Evolutionary conservation across 192 early-diverging fungal species (phyloP).

Genomic region (Coemansia sp.): DNA sequence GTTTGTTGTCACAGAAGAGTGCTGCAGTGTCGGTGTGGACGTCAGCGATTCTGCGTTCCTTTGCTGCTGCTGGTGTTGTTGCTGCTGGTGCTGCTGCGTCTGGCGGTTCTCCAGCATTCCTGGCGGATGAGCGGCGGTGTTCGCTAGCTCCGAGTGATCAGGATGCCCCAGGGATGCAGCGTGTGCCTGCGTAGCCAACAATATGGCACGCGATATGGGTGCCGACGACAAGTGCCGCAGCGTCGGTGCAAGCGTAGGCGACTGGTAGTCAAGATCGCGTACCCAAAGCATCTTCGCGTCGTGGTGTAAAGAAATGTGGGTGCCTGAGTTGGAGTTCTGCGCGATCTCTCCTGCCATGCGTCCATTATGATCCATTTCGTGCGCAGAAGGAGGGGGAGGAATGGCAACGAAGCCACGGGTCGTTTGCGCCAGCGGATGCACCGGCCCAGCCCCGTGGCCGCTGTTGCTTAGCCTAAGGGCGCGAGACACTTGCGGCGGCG

Average conservation of each 20-base stretch:
- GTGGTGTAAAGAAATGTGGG: not conserved
- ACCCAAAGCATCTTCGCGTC: not conserved
- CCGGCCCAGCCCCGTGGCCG: not conserved
- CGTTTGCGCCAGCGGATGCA: no score
- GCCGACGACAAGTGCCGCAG: not conserved
- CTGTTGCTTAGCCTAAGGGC: conserved; percentile 1
- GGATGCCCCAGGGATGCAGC: not conserved
- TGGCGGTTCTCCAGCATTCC: not conserved
- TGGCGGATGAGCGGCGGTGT: not conserved
- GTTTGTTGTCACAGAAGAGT: not conserved
- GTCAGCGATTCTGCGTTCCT: not conserved
- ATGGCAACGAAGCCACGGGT: not conserved
- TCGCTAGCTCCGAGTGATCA: not conserved
- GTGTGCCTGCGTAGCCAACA: not conserved
- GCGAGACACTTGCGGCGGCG: conserved; percentile 28
- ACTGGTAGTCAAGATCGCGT: not conserved
- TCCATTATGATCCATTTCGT: not conserved
- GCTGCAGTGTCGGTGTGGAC: not conserved
- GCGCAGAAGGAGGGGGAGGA: not conserved
- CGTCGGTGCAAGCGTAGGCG: not conserved
- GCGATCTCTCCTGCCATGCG: not conserved
- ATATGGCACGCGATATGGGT: not conserved
- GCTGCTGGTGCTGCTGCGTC: not conserved
- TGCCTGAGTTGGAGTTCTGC: not conserved
- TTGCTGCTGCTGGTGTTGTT: not conserved